Evolutionary conservation across 176 grass and related monocot genomes (phyloP), one percentile per base, ranked within the genome.

Genomic region (Aegilops tauschii): DNA sequence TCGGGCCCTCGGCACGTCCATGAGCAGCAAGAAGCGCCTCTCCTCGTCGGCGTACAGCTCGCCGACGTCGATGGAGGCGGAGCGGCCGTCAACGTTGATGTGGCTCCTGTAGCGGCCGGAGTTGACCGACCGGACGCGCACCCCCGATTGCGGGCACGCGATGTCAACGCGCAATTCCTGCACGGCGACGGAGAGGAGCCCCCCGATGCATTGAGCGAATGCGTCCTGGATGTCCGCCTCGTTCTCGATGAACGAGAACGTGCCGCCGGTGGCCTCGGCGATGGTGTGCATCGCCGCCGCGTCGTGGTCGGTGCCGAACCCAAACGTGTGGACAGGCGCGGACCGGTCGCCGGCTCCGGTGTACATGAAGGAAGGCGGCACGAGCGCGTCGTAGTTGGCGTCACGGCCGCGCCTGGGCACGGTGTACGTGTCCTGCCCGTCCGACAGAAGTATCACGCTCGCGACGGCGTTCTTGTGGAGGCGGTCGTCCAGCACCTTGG

Each of bases 31-130:
- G 87, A 98, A 93, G 45, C 92, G 91, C 88, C 95, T 92, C 88
- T 93, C 95, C 87, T 98, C 95, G 70, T 98, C 93, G 1, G 93
- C 93, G 83, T 95, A 98, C 42, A 95, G 73, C 80, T 98, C 91
- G 66, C 93, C 95, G 29, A 98, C 87, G 61, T 93, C 72, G 27
- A 98, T 80, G 6, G 45, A 90, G 49, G 89, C 91, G 21, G 65
- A 69, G 8, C 77, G 83, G 8, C 83, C 87, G 67, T 87, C 85
- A 9, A 40, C 83, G 13, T 67, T 42, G 83, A 95, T 4, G 89
- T 45, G 89, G 42, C 82, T 95, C 30, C 4, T 40, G 71, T 93
- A 98, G 78, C 80, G 37, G 29, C 93, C 93, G 20, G 93, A 98
- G 81, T 83, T 93, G 61, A 98, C 65, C 40, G 39, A 58, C 7